A percentile compares a stretch with the other conserved stretches of the same genome.
phyloP scores from a whole-genome alignment of 2,329 filamentous ascomycete genomes.

The Orbilia javanica region DNA sequence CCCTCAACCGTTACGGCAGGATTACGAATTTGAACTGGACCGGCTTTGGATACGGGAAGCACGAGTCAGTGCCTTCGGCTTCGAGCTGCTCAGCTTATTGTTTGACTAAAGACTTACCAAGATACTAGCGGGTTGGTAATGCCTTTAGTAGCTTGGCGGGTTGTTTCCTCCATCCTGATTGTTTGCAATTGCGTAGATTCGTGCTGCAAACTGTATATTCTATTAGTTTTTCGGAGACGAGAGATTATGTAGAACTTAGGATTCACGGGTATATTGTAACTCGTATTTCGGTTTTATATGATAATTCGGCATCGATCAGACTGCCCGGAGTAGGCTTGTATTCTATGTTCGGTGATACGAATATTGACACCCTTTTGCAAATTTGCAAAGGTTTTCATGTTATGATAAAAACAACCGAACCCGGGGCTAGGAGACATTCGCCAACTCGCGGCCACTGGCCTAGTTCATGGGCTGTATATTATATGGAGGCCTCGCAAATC shows the following conservation, averaged over 20 bases:
- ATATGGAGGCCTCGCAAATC: too few species aligned
- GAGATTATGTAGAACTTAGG: background rate
- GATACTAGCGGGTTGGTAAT: background rate
- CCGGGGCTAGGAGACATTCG: too few species aligned
- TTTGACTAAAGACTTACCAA: slow-evolving; percentile 16
- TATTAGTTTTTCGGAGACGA: background rate
- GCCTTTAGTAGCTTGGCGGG: background rate
- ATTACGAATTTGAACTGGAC: slow-evolving; percentile 25
- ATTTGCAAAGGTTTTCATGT: too few species aligned
- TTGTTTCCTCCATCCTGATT: background rate
- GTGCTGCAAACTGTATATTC: background rate
- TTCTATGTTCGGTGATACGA: too few species aligned
- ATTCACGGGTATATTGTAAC: background rate
- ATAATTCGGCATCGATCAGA: background rate
- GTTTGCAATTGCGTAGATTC: background rate
- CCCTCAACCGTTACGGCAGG: slow-evolving; percentile 10
- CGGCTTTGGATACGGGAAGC: slow-evolving; percentile 9
- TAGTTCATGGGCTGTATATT: too few species aligned
- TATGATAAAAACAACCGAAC: too few species aligned
- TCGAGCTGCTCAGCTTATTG: background rate
- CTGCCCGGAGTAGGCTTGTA: too few species aligned
- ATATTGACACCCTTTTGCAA: too few species aligned
- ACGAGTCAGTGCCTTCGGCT: slow-evolving; percentile 23
- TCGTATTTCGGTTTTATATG: background rate
- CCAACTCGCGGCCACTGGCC: too few species aligned